Percentiles rank a stretch among this genome's conserved stretches.
Evolutionary conservation across 768 basidiomycete genomes (phyloP).

Genomic region (Pleurotus djamor): DNA sequence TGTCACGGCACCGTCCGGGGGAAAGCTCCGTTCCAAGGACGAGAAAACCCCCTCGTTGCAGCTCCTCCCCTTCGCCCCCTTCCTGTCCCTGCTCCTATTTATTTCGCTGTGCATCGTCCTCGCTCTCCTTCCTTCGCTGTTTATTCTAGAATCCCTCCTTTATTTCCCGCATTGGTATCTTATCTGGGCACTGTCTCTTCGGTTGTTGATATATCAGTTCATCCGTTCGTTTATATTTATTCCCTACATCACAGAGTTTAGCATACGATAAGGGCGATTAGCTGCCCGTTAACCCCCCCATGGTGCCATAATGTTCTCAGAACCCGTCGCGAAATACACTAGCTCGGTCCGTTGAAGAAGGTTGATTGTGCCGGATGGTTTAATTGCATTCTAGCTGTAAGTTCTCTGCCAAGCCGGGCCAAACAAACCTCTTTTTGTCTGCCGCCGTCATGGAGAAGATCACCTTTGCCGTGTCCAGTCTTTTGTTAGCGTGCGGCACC

Average conservation of each 20-base stretch:
- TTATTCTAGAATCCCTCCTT: neutral
- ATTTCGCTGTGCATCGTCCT: neutral
- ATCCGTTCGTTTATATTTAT: neutral
- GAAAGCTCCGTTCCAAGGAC: neutral
- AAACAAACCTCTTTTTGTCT: neutral
- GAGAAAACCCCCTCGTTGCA: neutral
- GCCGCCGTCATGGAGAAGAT: neutral
- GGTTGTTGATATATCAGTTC: neutral
- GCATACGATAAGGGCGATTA: neutral
- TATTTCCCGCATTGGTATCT: neutral
- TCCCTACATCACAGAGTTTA: neutral
- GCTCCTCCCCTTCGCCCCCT: neutral
- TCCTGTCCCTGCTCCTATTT: conserved; percentile 1
- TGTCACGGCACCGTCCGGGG: conserved; percentile 1
- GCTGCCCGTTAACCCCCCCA: neutral
- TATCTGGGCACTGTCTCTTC: neutral
- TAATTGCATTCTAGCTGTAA: conserved; percentile 1
- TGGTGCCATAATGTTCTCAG: neutral
- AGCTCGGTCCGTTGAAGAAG: neutral
- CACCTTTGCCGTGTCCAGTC: conserved; percentile 38
- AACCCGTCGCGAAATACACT: too few relatives aligned
- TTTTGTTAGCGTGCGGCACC: conserved; percentile 58
- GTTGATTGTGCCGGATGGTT: neutral
- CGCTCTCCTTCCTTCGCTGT: neutral
- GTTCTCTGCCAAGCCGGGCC: neutral